These are phyloP conservation scores for Albifimbria verrucaria DNA, from an alignment of 2,329 filamentous ascomycete species.

Conservation along the genomic window DNA sequence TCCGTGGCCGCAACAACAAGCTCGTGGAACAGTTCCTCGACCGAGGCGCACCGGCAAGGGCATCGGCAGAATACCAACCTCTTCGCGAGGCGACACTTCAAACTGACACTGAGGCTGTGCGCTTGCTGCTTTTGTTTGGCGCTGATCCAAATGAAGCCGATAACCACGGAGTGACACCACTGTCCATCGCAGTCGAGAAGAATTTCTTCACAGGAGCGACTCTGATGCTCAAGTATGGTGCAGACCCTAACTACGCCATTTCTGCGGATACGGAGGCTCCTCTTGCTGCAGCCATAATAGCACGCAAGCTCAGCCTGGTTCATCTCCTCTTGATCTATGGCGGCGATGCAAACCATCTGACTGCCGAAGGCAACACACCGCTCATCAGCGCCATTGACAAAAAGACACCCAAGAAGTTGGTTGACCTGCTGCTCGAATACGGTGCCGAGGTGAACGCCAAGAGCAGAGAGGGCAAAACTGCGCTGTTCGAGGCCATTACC, in stretches of 20 bases:
- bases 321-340: conserved; percentile 61
- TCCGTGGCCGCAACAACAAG: conserved; percentile 55
- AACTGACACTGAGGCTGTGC: conserved; percentile 50
- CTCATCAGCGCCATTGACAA: conserved; percentile 60
- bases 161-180: conserved; percentile 45
- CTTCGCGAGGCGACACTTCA: conserved; percentile 51
- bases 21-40: conserved; percentile 56
- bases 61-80: conserved; percentile 40
- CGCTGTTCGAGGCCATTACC: conserved; percentile 60
- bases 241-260: conserved; percentile 51
- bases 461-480: conserved; percentile 59
- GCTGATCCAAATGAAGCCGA: conserved; percentile 53
- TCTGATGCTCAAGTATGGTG: conserved; percentile 62
- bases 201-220: conserved; percentile 55
- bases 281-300: conserved; percentile 45
- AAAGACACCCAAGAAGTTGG: conserved; percentile 49
- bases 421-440: conserved; percentile 59
- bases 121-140: conserved; percentile 54
- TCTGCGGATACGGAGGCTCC: conserved; percentile 53
- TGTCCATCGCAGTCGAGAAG: conserved; percentile 48
- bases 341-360: conserved; percentile 52
- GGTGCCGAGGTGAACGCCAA: conserved; percentile 57
- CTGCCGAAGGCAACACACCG: conserved; percentile 56
- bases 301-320: conserved; percentile 53
- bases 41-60: conserved; percentile 51